Base-by-base conservation (phyloP, 139 green algal species). In the Coelastrella sp. region DNA sequence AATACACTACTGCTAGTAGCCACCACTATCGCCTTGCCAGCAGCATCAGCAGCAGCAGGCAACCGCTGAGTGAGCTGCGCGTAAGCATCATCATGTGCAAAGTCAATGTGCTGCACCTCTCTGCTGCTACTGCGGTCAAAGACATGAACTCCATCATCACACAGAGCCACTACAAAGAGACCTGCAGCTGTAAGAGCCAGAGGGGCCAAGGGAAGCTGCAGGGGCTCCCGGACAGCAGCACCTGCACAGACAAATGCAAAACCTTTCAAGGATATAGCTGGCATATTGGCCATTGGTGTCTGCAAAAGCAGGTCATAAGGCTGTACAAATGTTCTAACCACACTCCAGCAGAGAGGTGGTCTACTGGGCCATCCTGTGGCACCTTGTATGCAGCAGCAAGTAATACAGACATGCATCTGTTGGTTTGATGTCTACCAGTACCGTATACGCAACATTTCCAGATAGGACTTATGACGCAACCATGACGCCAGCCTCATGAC, bases 51-150 rank as follows among this genome's bases (percentile, higher is more conserved):
- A 32, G 79, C 79, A 62, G 50, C 64, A 37, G 79, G 79, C 45
- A 85, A 7, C 32, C 64, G 64, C 43, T 40, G 30, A 5, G 32
- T 15, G 5, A 85, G 64, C 62, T 75, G 38, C 32, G 90, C 81
- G 63, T 87, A 90, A 15, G 89, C 86, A 69, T 92, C 89, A 30
- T 92, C 89, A 73, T 92, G 89, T 6, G 81, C 77, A 63, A 81
- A 92, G 48, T 85, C 68, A 4, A 92, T 80, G 34, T 68, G 59
- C 66, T 92, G 89, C 30, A 92, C 75, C 75, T 82, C 53, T 32
- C 53, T 64, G 66, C 69, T 79, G 69, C 69, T 66, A 60, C 11
- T 35, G 2, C 64, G 71, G 30, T 90, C 86, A 32, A 71, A 84
- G 1, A 86, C 82, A 41, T 86, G 50, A 25, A 86, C 37, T 35